Base-by-base conservation (phyloP, 345 rosid species). In the Gossypium turneri region DNA sequence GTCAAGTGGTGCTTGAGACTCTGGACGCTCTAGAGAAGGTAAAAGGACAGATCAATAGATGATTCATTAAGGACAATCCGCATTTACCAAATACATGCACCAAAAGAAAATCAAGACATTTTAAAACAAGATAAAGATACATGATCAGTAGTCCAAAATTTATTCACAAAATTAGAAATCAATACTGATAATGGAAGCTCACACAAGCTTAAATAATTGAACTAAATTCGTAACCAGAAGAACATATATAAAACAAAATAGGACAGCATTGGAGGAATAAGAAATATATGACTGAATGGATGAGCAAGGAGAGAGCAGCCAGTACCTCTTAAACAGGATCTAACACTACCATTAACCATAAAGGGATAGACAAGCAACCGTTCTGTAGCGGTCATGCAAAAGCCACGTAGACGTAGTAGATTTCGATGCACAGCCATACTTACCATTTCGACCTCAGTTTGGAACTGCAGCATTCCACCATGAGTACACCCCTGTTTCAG, bases 331-430 rank as follows among this genome's bases (percentile, higher is more conserved):
- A 94, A 84, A 80, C 98, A 92, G 48, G 98, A 94, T 77, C 97
- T 97, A 8, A 90, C 97, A 83, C 98, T 94, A 84, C 98, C 98
- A 82, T 94, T 90, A 79, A 45, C 81, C 97, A 94, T 94, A 72
- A 12, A 94, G 27, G 97, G 97, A 84, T 92, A 94, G 62, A 94
- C 94, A 66, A 94, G 91, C 76, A 94, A 76, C 73, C 97, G 86
- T 77, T 94, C 98, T 3, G 98, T 92, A 13, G 94, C 91, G 8
- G 97, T 90, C 97, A 94, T 94, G 86, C 97, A 94, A 87, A 94
- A 94, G 47, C 98, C 97, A 71, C 86, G 91, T 48, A 90, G 86
- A 45, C 94, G 88, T 78, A 94, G 93, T 79, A 94, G 81, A 80
- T 94, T 92, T 72, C 93, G 84, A 76, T 94, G 97, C 72, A 90